Evolutionary conservation across 116 monocot species (phyloP).

Genomic region (Cymodocea nodosa): DNA sequence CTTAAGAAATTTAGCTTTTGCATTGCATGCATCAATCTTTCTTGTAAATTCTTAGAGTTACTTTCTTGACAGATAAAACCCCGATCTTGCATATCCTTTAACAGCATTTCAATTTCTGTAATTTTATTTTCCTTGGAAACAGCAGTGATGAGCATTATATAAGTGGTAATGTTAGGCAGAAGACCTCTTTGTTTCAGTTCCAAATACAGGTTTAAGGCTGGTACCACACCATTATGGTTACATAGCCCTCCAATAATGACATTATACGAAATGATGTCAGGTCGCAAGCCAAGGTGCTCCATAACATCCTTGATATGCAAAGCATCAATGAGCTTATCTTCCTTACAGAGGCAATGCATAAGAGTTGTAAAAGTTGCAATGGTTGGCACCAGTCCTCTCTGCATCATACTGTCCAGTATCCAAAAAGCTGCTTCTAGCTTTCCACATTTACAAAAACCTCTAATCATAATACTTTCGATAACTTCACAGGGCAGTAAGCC

Average conservation of each 20-base stretch:
- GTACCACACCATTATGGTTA: conserved; percentile 12
- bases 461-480: conserved; percentile 53
- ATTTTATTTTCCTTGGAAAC: conserved; percentile 33
- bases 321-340: conserved; percentile 44
- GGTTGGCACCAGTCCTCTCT: conserved; percentile 46
- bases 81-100: conserved; percentile 61
- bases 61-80: conserved; percentile 33
- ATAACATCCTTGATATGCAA: conserved; percentile 44
- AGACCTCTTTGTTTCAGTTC: conserved; percentile 55
- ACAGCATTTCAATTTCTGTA: conserved; percentile 28
- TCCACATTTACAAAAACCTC: conserved; percentile 69
- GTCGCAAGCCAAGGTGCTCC: conserved; percentile 43
- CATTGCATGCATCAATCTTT: conserved; percentile 26
- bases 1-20: conserved; percentile 46
- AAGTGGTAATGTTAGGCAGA: conserved; percentile 84
- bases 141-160: conserved; percentile 40
- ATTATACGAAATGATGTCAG: conserved; percentile 73
- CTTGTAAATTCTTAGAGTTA: conserved; percentile 17
- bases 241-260: conserved; percentile 72
- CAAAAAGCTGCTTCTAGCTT: conserved; percentile 69
- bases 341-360: conserved; percentile 51
- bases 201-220: conserved; percentile 46
- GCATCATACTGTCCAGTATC: conserved; percentile 44
- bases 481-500: conserved; percentile 57
- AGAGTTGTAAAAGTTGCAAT: conserved; percentile 76